phyloP scores from a whole-genome alignment of 2,329 filamentous ascomycete genomes.

The Penicillium sp. region DNA sequence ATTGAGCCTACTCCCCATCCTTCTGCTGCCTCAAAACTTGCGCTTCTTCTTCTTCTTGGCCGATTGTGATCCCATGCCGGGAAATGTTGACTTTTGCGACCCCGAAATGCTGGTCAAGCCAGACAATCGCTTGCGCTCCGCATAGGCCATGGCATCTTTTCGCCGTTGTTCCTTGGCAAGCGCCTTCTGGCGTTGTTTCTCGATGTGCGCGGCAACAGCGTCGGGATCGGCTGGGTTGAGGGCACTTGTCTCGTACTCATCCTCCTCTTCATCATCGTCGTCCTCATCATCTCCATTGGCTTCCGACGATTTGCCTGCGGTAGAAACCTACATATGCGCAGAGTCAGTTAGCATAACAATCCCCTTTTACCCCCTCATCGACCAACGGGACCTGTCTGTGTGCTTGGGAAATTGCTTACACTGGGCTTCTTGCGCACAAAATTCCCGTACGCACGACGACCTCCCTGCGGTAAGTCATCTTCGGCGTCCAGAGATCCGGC shows the following conservation, averaged over 20 bases:
- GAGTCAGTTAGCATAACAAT: conserved; percentile 3
- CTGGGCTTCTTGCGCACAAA: conserved; percentile 31
- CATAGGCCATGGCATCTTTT: conserved; percentile 9
- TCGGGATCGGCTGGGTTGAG: conserved; percentile 6
- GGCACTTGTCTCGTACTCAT: conserved; percentile 5
- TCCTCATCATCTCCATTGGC: conserved; percentile 8
- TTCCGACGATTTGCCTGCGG: not conserved
- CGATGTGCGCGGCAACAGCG: conserved; percentile 13
- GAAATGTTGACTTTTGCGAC: conserved; percentile 3
- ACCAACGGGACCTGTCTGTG: not conserved
- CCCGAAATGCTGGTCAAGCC: conserved; percentile 31
- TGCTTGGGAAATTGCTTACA: conserved; percentile 16
- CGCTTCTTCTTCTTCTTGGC: conserved; percentile 18
- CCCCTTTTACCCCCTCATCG: no score
- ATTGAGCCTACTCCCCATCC: no score
- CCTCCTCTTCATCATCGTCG: conserved; percentile 11
- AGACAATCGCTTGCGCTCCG: conserved; percentile 11
- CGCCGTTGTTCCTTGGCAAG: not conserved
- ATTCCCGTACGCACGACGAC: conserved; percentile 35
- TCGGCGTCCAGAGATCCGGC: conserved; percentile 32
- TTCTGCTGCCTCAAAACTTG: conserved; percentile 5
- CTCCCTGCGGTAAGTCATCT: conserved; percentile 26
- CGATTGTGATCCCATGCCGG: not conserved
- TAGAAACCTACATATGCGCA: not conserved
- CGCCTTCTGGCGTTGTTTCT: conserved; percentile 12